Evolutionary conservation across 805 yeast species (phyloP), one percentile per base, ranked within the genome.

Genomic region (Schwanniomyces pseudopolymorphus): DNA sequence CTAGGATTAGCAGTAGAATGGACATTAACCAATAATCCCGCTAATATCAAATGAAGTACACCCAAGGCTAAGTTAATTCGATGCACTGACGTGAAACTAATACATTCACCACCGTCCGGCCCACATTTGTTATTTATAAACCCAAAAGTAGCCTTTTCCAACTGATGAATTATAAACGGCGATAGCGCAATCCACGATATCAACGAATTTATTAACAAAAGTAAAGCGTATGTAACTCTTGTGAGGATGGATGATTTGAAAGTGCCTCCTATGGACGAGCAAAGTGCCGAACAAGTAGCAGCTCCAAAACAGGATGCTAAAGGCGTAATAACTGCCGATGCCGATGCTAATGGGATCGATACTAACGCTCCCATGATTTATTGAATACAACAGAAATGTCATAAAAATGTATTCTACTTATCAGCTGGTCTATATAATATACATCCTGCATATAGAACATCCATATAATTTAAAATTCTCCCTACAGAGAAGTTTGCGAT

Each of bases 11-110:
- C 67, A 1, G 96, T 84, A 0, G 94, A 84, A 53, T 81, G 82
- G 4, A 91, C 95, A 17, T 89, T 88, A 8, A 85, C 60, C 39
- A 94, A 70, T 35, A 87, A 58, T 2, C 70, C 65, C 1, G 94
- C 96, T 46, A 94, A 69, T 0, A 83, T 52, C 27, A 91, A 57
- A 68, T 94, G 99, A 47, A 89, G 66, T 45, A 83, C 42, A 2
- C 96, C 98, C 16, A 94, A 70, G 2, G 97, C 91, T 60, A 90
- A 87, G 66, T 89, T 89, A 57, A 94, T 74, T 46, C 98, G 72
- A 63, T 94, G 95, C n/a, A 94, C 97, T 4, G 96, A 91, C 13
- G 89, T 88, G 66, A 92, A 94, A 40, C 97, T 96, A 40, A 74
- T 74, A 64, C 96, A 90, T 56, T 87, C 85, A 19, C 81, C 80